A percentile compares a stretch with the other conserved stretches of the same genome.
Conservation (phyloP, 116 monocot species). For the Phalaenopsis hybrid region DNA sequence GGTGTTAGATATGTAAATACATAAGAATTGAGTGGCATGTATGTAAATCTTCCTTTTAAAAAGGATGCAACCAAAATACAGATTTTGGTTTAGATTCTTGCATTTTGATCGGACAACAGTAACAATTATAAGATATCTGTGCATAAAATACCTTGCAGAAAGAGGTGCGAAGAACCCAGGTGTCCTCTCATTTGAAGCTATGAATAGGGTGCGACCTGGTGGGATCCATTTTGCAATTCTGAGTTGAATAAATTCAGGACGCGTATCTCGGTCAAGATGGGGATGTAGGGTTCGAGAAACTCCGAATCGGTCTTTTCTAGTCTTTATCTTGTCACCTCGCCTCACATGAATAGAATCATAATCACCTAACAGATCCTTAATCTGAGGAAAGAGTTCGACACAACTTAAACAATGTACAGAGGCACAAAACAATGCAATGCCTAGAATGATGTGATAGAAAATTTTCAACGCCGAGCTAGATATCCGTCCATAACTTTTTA, state of each 20-base stretch:
- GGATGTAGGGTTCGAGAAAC: constrained; percentile 60
- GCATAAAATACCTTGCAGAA: constrained; percentile 38
- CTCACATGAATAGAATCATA: constrained; percentile 97
- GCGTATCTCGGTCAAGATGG: constrained; percentile 88
- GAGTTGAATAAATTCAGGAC: constrained; percentile 63
- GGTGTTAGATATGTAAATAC: too few species aligned
- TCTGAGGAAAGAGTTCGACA: constrained; percentile 29
- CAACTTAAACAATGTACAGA: constrained; percentile 1
- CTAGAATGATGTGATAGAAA: background rate
- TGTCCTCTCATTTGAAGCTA: constrained; percentile 83
- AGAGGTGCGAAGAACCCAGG: constrained; percentile 81
- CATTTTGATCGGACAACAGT: background rate
- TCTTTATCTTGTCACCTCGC: constrained; percentile 81
- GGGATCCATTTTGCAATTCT: constrained; percentile 86
- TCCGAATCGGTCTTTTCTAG: constrained; percentile 72
- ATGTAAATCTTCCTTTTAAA: too few species aligned
- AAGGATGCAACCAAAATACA: background rate
- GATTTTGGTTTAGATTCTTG: background rate
- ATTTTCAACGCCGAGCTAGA: background rate
- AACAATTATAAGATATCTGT: background rate
- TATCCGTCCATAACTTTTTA: background rate
- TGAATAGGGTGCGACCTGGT: constrained; percentile 69
- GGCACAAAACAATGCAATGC: background rate
- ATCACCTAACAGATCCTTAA: constrained; percentile 70
- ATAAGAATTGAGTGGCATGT: too few species aligned